Evolutionary conservation across 768 basidiomycete species (phyloP).

Genomic region (Suillus placidus): DNA sequence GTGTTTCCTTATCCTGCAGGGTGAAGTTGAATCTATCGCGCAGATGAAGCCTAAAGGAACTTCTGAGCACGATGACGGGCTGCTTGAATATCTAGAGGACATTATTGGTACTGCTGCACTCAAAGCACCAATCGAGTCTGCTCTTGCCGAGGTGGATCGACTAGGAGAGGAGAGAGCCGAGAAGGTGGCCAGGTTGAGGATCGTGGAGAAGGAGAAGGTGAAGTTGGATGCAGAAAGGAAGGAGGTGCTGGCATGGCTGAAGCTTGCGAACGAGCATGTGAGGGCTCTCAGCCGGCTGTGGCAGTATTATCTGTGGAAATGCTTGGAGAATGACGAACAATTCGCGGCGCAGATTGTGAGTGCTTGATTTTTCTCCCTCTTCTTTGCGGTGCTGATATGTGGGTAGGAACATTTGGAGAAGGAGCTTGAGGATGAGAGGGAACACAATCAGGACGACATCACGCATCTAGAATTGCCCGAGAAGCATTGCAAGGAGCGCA

Average conservation of each 20-base stretch:
- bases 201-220: constrained; percentile 91
- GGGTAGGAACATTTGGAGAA: constrained; percentile 67
- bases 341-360: no score
- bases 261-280: constrained; percentile 79
- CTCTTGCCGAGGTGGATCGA: constrained; percentile 77
- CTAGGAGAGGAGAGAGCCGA: constrained; percentile 81
- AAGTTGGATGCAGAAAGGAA: constrained; percentile 85
- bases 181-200: constrained; percentile 83
- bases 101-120: constrained; percentile 95
- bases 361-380: no score
- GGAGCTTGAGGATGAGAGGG: constrained; percentile 69
- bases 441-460: constrained; percentile 79
- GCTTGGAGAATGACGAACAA: no score
- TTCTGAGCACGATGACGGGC: constrained; percentile 92
- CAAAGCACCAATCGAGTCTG: constrained; percentile 86
- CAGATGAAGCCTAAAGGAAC: constrained; percentile 98
- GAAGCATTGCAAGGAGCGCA: constrained; percentile 68
- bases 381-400: no score
- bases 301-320: no score
- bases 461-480: constrained; percentile 70
- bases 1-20: constrained; percentile 96
- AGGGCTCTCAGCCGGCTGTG: constrained; percentile 69
- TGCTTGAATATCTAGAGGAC: constrained; percentile 97
- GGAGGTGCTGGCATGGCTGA: constrained; percentile 86
- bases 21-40: constrained; percentile 97